Evolutionary conservation across 108 stramenopile genomes (phyloP).

Genomic region (Cyclotella cryptica): DNA sequence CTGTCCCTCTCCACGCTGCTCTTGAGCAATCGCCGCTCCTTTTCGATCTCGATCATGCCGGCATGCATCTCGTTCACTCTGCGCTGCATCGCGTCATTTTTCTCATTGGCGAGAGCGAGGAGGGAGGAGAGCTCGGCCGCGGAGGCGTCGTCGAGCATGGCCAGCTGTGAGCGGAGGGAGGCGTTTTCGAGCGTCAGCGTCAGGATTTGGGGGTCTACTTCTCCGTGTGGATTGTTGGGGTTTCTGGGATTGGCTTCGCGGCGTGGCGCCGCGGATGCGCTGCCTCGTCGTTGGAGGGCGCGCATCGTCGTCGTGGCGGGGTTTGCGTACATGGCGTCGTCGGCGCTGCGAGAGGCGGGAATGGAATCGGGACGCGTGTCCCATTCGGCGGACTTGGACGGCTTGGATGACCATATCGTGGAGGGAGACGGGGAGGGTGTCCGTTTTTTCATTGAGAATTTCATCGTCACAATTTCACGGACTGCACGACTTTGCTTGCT

Average conservation of each 20-base stretch:
- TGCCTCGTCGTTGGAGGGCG: too few species aligned
- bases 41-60: conserved; percentile 40
- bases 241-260: too few species aligned
- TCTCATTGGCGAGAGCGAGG: neutral
- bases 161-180: conserved; percentile 20
- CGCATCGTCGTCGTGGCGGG: neutral
- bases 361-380: neutral
- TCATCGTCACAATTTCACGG: neutral
- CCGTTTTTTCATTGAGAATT: neutral
- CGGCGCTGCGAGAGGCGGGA: neutral
- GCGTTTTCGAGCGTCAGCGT: conserved; percentile 7
- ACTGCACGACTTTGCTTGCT: neutral
- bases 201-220: neutral
- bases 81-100: conserved; percentile 27
- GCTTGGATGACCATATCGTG: neutral
- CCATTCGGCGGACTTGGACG: neutral
- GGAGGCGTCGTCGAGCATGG: conserved; percentile 30
- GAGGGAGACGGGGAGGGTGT: neutral
- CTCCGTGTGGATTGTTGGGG: neutral
- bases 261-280: too few species aligned
- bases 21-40: conserved; percentile 16
- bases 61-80: conserved; percentile 26
- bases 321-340: neutral
- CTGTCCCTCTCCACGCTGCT: conserved; percentile 20
- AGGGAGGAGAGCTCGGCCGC: conserved; percentile 26